Percentiles rank a stretch among this genome's conserved stretches.
phyloP scores from a whole-genome alignment of 345 rosid genomes.

The Ceriops tagal region DNA sequence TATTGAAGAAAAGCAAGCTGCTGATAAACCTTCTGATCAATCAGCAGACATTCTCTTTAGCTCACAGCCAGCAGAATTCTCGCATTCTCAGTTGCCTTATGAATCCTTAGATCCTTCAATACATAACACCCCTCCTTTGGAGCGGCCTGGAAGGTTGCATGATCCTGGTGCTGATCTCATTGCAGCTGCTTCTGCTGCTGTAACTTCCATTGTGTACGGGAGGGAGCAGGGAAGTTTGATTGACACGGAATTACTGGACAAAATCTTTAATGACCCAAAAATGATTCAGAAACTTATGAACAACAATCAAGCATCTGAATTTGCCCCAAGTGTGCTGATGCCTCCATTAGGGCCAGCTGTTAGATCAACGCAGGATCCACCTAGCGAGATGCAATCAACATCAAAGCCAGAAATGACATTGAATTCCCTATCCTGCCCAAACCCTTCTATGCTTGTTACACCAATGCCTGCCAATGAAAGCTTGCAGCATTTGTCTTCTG shows the following conservation, averaged over 20 bases:
- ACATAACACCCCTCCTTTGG: background rate
- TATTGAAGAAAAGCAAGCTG: slow-evolving; percentile 46
- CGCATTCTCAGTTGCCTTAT: slow-evolving; percentile 15
- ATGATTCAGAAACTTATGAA: slow-evolving; percentile 38
- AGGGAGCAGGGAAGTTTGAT: slow-evolving; percentile 37
- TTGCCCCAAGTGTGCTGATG: slow-evolving; percentile 3
- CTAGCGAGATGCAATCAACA: slow-evolving; percentile 9
- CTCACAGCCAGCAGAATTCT: slow-evolving; percentile 12
- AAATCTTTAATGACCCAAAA: slow-evolving; percentile 50
- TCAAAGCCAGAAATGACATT: slow-evolving; percentile 15
- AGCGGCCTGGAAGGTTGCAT: slow-evolving; percentile 1
- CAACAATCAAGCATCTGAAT: slow-evolving; percentile 16
- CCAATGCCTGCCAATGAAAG: slow-evolving; percentile 11
- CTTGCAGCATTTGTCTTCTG: slow-evolving; percentile 18
- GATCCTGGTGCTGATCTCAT: slow-evolving; percentile 28
- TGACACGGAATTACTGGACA: slow-evolving; percentile 53
- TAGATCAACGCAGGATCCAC: slow-evolving; percentile 9
- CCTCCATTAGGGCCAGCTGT: slow-evolving; percentile 13
- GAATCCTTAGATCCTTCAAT: slow-evolving; percentile 6
- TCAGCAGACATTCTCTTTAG: slow-evolving; percentile 4
- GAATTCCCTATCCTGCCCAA: background rate
- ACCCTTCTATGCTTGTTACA: slow-evolving; percentile 1
- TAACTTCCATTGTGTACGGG: slow-evolving; percentile 31
- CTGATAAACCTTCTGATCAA: slow-evolving; percentile 17
- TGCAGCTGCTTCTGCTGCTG: slow-evolving; percentile 43